phyloP scores from a whole-genome alignment of 1,284 basidiomycete genomes.

The Trichosporon inkin region DNA sequence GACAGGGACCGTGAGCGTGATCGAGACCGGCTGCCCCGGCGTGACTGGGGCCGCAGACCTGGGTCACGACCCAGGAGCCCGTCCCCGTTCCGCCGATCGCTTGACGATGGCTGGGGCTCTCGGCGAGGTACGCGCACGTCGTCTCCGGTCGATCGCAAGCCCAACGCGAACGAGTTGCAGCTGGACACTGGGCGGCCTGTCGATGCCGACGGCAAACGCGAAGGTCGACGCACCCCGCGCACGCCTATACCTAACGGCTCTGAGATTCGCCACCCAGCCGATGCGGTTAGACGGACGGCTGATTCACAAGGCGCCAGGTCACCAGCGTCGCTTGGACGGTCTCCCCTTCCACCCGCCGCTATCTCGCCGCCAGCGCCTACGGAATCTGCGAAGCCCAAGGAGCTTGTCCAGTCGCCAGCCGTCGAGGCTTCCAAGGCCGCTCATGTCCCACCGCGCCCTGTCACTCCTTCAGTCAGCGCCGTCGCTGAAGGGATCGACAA shows the following conservation, averaged over 20 bases:
- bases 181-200: background rate
- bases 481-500: too few species aligned
- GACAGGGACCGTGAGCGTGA: slow-evolving; percentile 21
- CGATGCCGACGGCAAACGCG: background rate
- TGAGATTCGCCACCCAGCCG: background rate
- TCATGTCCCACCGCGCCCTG: too few species aligned
- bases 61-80: slow-evolving; percentile 18
- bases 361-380: background rate
- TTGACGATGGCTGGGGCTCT: slow-evolving; percentile 12
- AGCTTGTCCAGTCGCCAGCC: background rate
- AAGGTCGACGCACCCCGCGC: background rate
- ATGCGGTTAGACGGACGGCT: background rate
- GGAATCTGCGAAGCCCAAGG: background rate
- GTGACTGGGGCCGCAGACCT: slow-evolving; percentile 17
- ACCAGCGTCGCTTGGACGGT: background rate
- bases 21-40: slow-evolving; percentile 15
- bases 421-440: background rate
- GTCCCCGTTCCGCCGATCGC: slow-evolving; percentile 9
- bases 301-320: background rate
- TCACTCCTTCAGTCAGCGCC: too few species aligned
- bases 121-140: slow-evolving; percentile 1
- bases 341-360: background rate
- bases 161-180: background rate
- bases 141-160: slow-evolving; percentile 4
- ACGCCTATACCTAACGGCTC: background rate